Evolutionary conservation across 1,284 basidiomycete species (phyloP), one percentile per base, ranked within the genome.

Genomic region (Phellinidium pouzarii): DNA sequence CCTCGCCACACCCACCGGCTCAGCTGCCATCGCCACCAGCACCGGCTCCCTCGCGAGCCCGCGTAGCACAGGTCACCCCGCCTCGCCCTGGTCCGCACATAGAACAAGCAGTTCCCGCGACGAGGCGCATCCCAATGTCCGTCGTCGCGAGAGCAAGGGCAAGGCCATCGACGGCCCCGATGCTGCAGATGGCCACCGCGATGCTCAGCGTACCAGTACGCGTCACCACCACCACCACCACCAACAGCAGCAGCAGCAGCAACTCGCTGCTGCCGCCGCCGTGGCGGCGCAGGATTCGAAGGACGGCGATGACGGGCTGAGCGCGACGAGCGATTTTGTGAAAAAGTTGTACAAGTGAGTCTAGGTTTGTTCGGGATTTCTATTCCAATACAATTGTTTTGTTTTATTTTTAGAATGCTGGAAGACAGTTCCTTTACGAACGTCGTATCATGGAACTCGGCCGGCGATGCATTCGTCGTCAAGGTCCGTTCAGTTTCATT

Each of bases 341-440:
- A 96, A 93, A 73, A 94, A 94, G 70, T 73, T 98, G 12, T 95
- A 89, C 84, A 91, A 89, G 87, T 90, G 53, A 57, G 79, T 75
- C 22, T 43, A 12, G 34, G 12, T 44, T 40, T 25, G 17, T 44
- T 12, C 42, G 7, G 19, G 22, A 8, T 17, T 5, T 26, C 25
- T 40, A 20, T 34, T n/a, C 42, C 29, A 34, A 3, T 41, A 34
- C 46, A 45, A 42, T 36, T 45, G 29, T 38, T 20, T 20, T 17
- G n/a, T 19, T 38, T 20, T 51, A 9, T 31, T 26, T 11, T 23
- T 58, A 91, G 90, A 65, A 94, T 94, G 89, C 81, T 94, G 40
- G 88, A 93, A 65, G 91, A 94, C 65, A 77, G 78, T 29, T 69
- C 79, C 0, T 90, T 88, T 68, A 68, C 80, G 37, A 73, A 80